Base-by-base conservation (phyloP, 345 rosid genomes). In the Tarenaya hassleriana region DNA sequence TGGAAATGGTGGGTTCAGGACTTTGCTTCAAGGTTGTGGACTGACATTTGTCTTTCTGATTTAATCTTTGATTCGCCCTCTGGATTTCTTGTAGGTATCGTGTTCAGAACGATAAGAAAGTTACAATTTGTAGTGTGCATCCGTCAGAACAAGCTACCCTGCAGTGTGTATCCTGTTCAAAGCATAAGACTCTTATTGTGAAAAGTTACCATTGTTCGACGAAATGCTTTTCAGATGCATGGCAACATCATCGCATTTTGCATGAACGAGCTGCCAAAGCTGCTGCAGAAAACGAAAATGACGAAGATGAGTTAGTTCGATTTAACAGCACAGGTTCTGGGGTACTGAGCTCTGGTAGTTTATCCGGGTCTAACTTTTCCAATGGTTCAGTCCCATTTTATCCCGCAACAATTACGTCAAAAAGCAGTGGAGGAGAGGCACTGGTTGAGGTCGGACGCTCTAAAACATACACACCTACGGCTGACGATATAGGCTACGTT, bases 191-290 rank as follows among this genome's bases (percentile, higher is more conserved):
- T 34, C 92, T 91, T 7, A 81, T 80, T 31, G 61, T 81, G 24
- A 88, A 83, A 65, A 88, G 99, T 65, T 94, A 94, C 59, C 99
- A 94, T 55, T 94, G 99, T 59, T 74, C 95, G 5, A 78, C 97
- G 0, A 85, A 80, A 73, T 94, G 99, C 68, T 94, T 88, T 68
- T 75, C 85, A 0, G 97, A 94, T 72, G 88, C 99, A 35, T 94
- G 99, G 99, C 94, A 88, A 75, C 97, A 88, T 72, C 99, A 94
- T 61, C 88, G 87, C 46, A 84, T 74, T 54, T 67, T 94, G 46
- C 99, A 94, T 64, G 97, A 94, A 55, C 91, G 97, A 54, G 97
- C 99, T 48, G 84, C 84, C 43, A 82, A 78, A 75, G 75, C 84
- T 49, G 71, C 74, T 43, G 91, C 69, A 10, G 97, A 88, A 63